Evolutionary conservation across 2,329 filamentous ascomycete genomes (phyloP).

Genomic region (Fusarium papillatum): DNA sequence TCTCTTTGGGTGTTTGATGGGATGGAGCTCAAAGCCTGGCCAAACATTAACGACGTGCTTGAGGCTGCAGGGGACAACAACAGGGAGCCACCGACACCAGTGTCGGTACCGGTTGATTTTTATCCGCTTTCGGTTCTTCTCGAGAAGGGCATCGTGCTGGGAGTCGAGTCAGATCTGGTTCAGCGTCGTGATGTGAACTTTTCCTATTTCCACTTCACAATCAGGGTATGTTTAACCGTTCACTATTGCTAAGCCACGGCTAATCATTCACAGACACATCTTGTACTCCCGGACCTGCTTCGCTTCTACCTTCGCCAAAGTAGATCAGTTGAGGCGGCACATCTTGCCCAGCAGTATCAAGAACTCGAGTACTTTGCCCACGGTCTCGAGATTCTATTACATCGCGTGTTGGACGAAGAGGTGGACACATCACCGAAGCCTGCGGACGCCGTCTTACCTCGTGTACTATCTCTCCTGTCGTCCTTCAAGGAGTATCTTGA

Average conservation of each 20-base stretch:
- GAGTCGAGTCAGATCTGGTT: slow-evolving; percentile 93
- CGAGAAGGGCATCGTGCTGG: slow-evolving; percentile 91
- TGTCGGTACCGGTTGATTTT: slow-evolving; percentile 91
- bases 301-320: slow-evolving; percentile 83
- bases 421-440: slow-evolving; percentile 79
- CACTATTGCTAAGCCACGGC: not conserved
- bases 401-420: slow-evolving; percentile 94
- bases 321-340: slow-evolving; percentile 84
- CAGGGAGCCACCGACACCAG: slow-evolving; percentile 79
- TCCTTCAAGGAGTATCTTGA: slow-evolving; percentile 91
- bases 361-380: slow-evolving; percentile 93
- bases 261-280: slow-evolving; percentile 75
- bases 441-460: slow-evolving; percentile 74
- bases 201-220: slow-evolving; percentile 89
- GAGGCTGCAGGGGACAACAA: slow-evolving; percentile 75
- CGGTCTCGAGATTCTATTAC: slow-evolving; percentile 90
- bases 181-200: slow-evolving; percentile 93
- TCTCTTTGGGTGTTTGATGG: slow-evolving; percentile 98
- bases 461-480: slow-evolving; percentile 74
- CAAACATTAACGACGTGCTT: slow-evolving; percentile 88
- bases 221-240: slow-evolving; percentile 73
- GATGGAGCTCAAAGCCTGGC: slow-evolving; percentile 87
- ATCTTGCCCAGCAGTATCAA: slow-evolving; percentile 87
- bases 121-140: slow-evolving; percentile 91
- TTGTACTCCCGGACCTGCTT: slow-evolving; percentile 91